Evolutionary conservation across 2,329 filamentous ascomycete genomes (phyloP).

Genomic region (Aciculosporium take): DNA sequence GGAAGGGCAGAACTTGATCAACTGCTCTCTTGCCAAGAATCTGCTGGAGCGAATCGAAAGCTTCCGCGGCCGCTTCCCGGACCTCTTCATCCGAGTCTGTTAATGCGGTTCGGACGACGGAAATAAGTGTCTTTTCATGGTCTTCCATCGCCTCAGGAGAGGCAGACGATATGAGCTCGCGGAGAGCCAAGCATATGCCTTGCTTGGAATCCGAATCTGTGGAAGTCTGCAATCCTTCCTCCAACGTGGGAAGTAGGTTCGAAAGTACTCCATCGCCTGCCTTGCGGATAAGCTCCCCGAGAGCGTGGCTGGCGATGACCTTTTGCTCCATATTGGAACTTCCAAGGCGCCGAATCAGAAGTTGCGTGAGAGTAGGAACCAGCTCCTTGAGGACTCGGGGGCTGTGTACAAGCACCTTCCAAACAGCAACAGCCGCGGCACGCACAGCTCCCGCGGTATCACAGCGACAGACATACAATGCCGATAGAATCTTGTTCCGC

Average conservation of each 20-base stretch:
- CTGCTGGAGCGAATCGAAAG: conserved; percentile 88
- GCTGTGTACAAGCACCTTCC: conserved; percentile 91
- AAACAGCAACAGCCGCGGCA: conserved; percentile 78
- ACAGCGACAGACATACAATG: conserved; percentile 91
- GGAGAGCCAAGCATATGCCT: conserved; percentile 91
- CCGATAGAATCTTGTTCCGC: conserved; percentile 93
- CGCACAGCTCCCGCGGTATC: conserved; percentile 90
- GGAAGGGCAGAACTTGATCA: conserved; percentile 84
- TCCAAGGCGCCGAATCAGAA: conserved; percentile 84
- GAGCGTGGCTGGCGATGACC: conserved; percentile 91
- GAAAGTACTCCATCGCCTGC: conserved; percentile 87
- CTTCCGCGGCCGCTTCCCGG: conserved; percentile 87
- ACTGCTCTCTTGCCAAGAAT: conserved; percentile 88
- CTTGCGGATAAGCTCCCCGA: conserved; percentile 93
- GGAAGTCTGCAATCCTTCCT: conserved; percentile 77
- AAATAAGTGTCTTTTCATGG: conserved; percentile 88
- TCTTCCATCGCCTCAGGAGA: conserved; percentile 81
- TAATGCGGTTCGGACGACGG: conserved; percentile 81
- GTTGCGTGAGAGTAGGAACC: conserved; percentile 83
- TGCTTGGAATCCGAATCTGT: conserved; percentile 89
- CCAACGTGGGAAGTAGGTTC: conserved; percentile 76
- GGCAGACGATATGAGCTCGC: conserved; percentile 82
- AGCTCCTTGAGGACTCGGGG: conserved; percentile 89
- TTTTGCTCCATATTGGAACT: conserved; percentile 98
- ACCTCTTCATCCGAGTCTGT: conserved; percentile 85